A percentile compares a stretch with the other conserved stretches of the same genome.
phyloP scores from a whole-genome alignment of 495 filamentous ascomycete genomes.

The Daldinia grandis region DNA sequence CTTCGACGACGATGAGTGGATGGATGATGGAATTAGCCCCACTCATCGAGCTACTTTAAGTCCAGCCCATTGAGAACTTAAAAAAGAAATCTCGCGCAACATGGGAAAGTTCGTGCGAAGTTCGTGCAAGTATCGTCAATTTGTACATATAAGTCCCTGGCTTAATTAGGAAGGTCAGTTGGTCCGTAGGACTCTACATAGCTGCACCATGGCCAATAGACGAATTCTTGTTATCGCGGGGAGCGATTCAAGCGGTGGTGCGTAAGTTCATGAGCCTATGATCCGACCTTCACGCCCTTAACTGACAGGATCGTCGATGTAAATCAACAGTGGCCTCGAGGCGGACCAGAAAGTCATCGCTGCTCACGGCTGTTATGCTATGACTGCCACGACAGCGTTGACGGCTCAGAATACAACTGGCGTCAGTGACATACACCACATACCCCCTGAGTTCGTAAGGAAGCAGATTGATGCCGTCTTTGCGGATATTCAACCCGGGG shows the following conservation, averaged over 20 bases:
- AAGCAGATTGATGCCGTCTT: conserved; percentile 87
- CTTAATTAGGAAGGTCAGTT: conserved; percentile 4
- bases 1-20: conserved; percentile 7
- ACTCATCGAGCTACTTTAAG: conserved; percentile 9
- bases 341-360: conserved; percentile 96
- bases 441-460: conserved; percentile 78
- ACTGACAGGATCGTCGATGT: conserved; percentile 21
- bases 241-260: conserved; percentile 86
- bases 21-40: conserved; percentile 21
- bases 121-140: background rate
- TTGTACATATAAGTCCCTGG: background rate
- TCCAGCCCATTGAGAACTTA: conserved; percentile 14
- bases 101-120: background rate
- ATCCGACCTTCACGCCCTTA: conserved; percentile 12
- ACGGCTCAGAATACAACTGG: conserved; percentile 94
- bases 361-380: conserved; percentile 90
- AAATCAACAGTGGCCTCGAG: conserved; percentile 78
- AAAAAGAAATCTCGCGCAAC: conserved; percentile 30
- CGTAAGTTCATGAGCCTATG: conserved; percentile 64
- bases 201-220: conserved; percentile 47
- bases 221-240: conserved; percentile 83
- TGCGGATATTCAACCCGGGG: conserved; percentile 84
- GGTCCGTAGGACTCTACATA: conserved; percentile 1
- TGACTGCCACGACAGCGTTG: conserved; percentile 94
- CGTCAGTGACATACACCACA: conserved; percentile 80